A percentile compares a stretch with the other conserved stretches of the same genome.
phyloP scores from a whole-genome alignment of 148 eudicot species.

The Vaccinium myrtillus region DNA sequence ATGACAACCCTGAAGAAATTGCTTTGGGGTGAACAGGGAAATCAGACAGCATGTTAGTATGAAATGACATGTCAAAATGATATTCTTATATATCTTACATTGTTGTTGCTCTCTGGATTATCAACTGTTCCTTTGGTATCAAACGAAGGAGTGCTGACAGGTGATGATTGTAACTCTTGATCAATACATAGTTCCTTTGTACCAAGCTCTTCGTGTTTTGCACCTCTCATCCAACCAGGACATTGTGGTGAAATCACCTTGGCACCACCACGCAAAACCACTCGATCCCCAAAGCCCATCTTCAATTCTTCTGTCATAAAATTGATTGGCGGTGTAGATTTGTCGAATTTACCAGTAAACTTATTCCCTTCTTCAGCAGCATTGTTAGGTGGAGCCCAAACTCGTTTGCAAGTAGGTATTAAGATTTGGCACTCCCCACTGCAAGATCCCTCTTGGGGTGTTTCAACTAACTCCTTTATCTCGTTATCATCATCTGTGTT shows the following conservation, averaged over 20 bases:
- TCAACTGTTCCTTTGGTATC: slow-evolving; percentile 22
- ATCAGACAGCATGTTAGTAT: neutral
- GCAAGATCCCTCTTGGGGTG: slow-evolving; percentile 31
- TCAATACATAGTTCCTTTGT: slow-evolving; percentile 36
- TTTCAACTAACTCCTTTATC: slow-evolving; percentile 22
- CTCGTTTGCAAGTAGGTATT: slow-evolving; percentile 21
- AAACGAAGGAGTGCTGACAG: slow-evolving; percentile 48
- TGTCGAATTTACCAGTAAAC: slow-evolving; percentile 16
- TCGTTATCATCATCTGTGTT: slow-evolving; percentile 16
- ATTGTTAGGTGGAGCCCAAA: slow-evolving; percentile 17
- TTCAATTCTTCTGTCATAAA: slow-evolving; percentile 1
- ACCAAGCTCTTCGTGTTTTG: slow-evolving; percentile 22
- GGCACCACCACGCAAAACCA: neutral
- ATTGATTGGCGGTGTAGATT: slow-evolving; percentile 13
- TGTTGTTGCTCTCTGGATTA: slow-evolving; percentile 30
- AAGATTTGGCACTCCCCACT: slow-evolving; percentile 20
- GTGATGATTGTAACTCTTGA: slow-evolving; percentile 44
- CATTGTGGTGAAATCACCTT: neutral
- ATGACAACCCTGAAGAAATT: neutral
- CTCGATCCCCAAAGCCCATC: neutral
- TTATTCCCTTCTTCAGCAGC: slow-evolving; percentile 10
- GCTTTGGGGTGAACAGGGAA: neutral
- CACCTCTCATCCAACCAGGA: slow-evolving; percentile 15
- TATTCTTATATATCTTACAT: slow-evolving; percentile 31
- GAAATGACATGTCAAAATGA: neutral